Conservation (phyloP, 805 yeast species). For the Alloascoidea hylecoeti region DNA sequence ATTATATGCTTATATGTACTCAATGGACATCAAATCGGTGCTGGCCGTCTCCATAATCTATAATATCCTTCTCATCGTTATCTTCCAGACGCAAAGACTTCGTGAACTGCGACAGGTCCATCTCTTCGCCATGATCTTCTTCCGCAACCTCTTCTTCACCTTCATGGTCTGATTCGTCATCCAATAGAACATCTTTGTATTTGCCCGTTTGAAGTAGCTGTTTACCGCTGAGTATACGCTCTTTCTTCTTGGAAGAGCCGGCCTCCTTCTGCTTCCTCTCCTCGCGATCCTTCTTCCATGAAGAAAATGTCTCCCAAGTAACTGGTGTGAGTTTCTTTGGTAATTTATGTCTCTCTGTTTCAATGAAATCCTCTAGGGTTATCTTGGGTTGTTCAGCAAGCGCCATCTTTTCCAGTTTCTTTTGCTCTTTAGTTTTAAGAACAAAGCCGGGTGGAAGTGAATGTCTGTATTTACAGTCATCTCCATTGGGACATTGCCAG, state of each 20-base stretch:
- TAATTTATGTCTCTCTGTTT: conserved; percentile 77
- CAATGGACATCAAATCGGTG: too few species aligned
- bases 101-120: neutral
- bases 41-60: conserved; percentile 1
- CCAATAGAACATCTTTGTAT: neutral
- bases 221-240: neutral
- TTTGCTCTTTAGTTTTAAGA: conserved; percentile 92
- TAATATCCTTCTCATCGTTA: neutral
- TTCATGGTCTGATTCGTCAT: neutral
- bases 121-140: neutral
- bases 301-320: conserved; percentile 61
- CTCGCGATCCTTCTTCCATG: conserved; percentile 69
- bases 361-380: conserved; percentile 90
- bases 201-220: conserved; percentile 1
- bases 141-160: neutral
- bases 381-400: conserved; percentile 76
- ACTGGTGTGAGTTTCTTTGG: conserved; percentile 74
- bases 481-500: conserved; percentile 95
- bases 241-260: conserved; percentile 26
- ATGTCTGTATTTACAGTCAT: conserved; percentile 87
- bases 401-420: conserved; percentile 76
- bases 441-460: conserved; percentile 95
- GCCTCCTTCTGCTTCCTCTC: conserved; percentile 33
- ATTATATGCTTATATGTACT: too few species aligned
- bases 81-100: neutral